Evolutionary conservation across 139 green algal genomes (phyloP), one percentile per base, ranked within the genome.

Genomic region (Nannochloris sp.): DNA sequence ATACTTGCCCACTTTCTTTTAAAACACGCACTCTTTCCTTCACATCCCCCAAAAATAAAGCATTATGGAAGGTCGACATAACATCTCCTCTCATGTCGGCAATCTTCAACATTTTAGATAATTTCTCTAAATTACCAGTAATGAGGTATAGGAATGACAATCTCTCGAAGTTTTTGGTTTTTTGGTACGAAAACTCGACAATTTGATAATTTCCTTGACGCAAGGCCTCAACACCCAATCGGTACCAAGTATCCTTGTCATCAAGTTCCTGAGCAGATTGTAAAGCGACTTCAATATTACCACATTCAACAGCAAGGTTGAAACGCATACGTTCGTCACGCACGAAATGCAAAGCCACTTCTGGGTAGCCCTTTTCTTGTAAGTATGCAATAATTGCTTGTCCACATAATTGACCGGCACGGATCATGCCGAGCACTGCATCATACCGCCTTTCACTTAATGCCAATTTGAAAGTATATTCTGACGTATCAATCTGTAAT

Each of bases 61-160:
- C 89, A 68, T 96, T 97, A 70, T 99, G 92, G 83, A 97, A 98
- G 60, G 86, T 78, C n/a, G 86, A 85, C 87, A 97, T 95, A 14
- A 94, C 76, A 63, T 99, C 95, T 30, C 75, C 71, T 9, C 92
- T 84, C 85, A 97, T 97, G 77, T 97, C 92, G 3, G 89, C 84
- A 45, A 99, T 95, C 85, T 99, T 99, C 9, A 96, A 72, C 95
- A 99, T 99, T 84, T 96, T 97, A 45, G 48, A 45, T 71, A 97
- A 82, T 65, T 92, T 91, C 48, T 97, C 91, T 30, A 90, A 68
- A 71, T 93, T 90, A 60, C 94, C 93, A 5, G 92, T 97, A 78
- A 98, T 95, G 67, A 98, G 89, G 80, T 99, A 99, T 67, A 99
- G 81, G 85, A 99, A 99, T 10, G 83, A 88, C n/a, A 99, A 89